Evolutionary conservation across 2,329 filamentous ascomycete genomes (phyloP), one percentile per base, ranked within the genome.

Genomic region (Eutypa lata): DNA sequence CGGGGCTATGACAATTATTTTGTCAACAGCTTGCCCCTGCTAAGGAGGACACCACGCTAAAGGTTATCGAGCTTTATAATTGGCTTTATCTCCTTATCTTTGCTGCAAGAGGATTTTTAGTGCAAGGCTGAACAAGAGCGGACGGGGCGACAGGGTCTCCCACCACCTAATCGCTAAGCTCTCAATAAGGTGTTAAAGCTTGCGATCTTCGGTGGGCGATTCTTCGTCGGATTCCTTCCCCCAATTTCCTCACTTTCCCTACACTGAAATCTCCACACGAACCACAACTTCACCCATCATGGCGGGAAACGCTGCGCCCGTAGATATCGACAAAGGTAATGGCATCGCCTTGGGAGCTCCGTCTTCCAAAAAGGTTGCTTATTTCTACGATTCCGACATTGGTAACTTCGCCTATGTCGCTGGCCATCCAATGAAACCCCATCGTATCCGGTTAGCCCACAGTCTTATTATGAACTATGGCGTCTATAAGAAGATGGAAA

Each of bases 381-480:
- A 97, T 76, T 97, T 97, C 73, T 97, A 97, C 80, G 93, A 97
- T 69, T 95, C 90, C 3, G 93, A 97, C 74, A 94, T 97, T 68
- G 93, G 93, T 60, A 97, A 97, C 73, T 97, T 97, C 77, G 92
- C 93, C 69, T 97, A 97, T 68, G 91, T 96, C 53, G 91, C 91
- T 57, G 91, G 91, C 19, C 94, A 99, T 77, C 94, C 94, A 42
- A 99, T 99, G 94, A 99, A 99, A 73, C 94, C 94, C 57, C 96
- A 96, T 82, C 88, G 94, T 21, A 87, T 99, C 65, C 91, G 92
- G 19, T 76, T 99, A 61, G 95, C 94, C 48, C 96, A 99, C 72
- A 94, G 95, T 66, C 81, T 99, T 61, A 91, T 99, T 52, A 89
- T 97, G 79, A 91, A 94, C 54, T 97, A 97, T 76, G 91, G 93